Base-by-base conservation (phyloP, 2,329 filamentous ascomycete species). In the Aspergillus alliaceus region DNA sequence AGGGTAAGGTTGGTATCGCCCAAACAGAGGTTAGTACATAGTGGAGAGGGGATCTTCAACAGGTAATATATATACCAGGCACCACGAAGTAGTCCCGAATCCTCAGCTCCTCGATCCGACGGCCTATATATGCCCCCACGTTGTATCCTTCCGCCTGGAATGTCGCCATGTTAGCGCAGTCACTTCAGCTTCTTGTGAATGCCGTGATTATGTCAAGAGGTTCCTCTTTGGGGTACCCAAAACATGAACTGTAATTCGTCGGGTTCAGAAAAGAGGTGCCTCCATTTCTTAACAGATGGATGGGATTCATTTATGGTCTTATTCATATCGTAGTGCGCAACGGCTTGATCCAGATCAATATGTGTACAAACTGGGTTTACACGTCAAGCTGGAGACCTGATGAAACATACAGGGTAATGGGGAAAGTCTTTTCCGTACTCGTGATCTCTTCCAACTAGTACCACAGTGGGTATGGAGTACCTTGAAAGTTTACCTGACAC, bases 31-130 rank as follows among this genome's bases (percentile, higher is more conserved):
- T 47, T 34, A 51, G 24, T 40, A 22, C n/a, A 31, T 40, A n/a
- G 15, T 20, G 14, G 12, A n/a, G 15, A 12, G 0, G 9, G 2
- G 6, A 18, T 42, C 2, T 18, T 32, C 8, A 0, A 20, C 4
- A 11, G 11, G n/a, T 14, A 9, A 3, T 12, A 14, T 3, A 22
- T 37, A 6, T 48, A 57, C 60, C 60, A 7, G 60, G 60, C 15
- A 62, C 58, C 27, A 40, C 54, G 14, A 62, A 58, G 14, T 52
- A 60, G 8, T 62, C 54, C 5, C 29, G 31, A 2, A 58, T 9
- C 6, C 58, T 58, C 0, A 62, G 18, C 50, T 60, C 58, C 32
- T 56, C 55, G 15, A 62, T 32, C 2, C 60, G 31, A 34, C 58
- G 40, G 20, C 39, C 54, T 12, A 62, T 11, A 15, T 31, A 56